A percentile compares a stretch with the other conserved stretches of the same genome.
Conservation (phyloP, 2,329 filamentous ascomycete species). For the Xylaria sp. region DNA sequence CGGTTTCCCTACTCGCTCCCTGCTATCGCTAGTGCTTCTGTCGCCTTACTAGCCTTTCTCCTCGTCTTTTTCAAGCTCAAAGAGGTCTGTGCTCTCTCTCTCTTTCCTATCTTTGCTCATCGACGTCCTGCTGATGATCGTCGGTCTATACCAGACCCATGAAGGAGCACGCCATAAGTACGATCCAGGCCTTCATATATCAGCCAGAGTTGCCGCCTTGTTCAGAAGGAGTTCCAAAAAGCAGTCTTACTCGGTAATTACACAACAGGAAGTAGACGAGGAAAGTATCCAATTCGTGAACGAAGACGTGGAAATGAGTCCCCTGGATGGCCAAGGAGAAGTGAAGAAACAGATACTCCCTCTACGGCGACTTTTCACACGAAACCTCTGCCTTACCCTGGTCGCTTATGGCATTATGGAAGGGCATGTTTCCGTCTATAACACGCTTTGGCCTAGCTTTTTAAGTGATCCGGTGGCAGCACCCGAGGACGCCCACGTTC, state of each 20-base stretch:
- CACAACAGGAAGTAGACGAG: slow-evolving; percentile 24
- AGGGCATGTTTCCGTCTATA: slow-evolving; percentile 32
- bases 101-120: background rate
- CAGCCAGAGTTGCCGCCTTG: slow-evolving; percentile 19
- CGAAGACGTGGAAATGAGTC: slow-evolving; percentile 23
- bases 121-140: slow-evolving; percentile 1
- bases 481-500: slow-evolving; percentile 22
- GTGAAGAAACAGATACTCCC: slow-evolving; percentile 27
- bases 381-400: slow-evolving; percentile 28
- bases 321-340: background rate
- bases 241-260: slow-evolving; percentile 24
- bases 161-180: slow-evolving; percentile 24
- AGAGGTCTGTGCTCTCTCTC: slow-evolving; percentile 19
- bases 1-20: slow-evolving; percentile 28
- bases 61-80: slow-evolving; percentile 29
- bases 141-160: slow-evolving; percentile 15
- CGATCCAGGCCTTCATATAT: slow-evolving; percentile 28
- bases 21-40: slow-evolving; percentile 25
- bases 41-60: slow-evolving; percentile 19
- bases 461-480: slow-evolving; percentile 22
- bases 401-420: slow-evolving; percentile 28
- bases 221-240: slow-evolving; percentile 20
- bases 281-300: slow-evolving; percentile 21
- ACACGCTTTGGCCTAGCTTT: slow-evolving; percentile 32
- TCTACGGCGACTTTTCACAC: slow-evolving; percentile 27